phyloP scores from a whole-genome alignment of 106 monocot species.

The Gastrodia elata region DNA sequence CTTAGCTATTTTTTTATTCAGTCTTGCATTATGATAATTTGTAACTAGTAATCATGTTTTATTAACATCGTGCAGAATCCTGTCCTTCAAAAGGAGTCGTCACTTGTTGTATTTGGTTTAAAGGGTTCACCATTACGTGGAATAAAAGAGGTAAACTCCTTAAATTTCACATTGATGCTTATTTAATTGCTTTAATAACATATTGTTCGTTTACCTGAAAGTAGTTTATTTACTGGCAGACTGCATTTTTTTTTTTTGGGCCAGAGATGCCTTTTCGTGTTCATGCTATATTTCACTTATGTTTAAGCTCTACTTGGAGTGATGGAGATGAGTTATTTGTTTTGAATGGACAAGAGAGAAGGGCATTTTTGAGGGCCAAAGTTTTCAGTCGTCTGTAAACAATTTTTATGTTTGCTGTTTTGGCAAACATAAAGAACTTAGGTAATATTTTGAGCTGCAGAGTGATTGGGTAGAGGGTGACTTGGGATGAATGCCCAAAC shows the following conservation, averaged over 20 bases:
- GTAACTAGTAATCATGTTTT: not conserved
- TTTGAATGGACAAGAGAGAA: not conserved
- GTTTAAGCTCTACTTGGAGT: not conserved
- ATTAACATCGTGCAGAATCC: slow-evolving; percentile 23
- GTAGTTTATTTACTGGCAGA: not conserved
- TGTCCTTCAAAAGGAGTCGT: slow-evolving; percentile 30
- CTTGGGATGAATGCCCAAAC: not conserved
- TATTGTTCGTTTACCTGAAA: not conserved
- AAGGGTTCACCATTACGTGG: slow-evolving; percentile 43
- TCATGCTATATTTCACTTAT: not conserved
- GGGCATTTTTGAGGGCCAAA: not conserved
- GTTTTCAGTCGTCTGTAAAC: not conserved
- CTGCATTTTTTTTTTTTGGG: not conserved
- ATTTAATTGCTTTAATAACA: not conserved
- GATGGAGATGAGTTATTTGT: not conserved
- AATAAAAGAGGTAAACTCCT: slow-evolving; percentile 29
- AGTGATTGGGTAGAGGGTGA: not conserved
- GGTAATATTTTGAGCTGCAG: too few relatives aligned
- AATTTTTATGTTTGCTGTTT: not conserved
- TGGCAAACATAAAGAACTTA: not conserved
- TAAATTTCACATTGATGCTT: not conserved
- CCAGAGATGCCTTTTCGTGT: not conserved
- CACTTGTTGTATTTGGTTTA: slow-evolving; percentile 34
- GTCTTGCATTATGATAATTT: not conserved
- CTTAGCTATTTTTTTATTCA: not conserved